These are phyloP conservation scores for Ceriops zippeliana DNA, from an alignment of 345 rosid species.

Conservation along the genomic window DNA sequence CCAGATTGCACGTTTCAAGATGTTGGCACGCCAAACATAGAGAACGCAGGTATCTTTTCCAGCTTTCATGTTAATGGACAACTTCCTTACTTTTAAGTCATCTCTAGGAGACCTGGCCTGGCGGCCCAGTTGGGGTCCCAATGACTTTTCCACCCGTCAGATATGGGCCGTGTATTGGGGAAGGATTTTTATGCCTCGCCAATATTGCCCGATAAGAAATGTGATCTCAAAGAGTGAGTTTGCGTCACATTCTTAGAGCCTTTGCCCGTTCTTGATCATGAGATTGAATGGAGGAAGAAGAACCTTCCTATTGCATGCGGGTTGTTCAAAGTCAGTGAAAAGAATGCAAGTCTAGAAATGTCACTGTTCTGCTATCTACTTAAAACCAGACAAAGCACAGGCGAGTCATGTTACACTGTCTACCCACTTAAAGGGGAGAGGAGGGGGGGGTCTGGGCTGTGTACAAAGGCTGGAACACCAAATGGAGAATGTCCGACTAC, in stretches of 20 bases:
- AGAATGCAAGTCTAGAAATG: constrained; percentile 3
- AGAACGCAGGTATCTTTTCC: not conserved
- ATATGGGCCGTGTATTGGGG: constrained; percentile 23
- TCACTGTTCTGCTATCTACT: constrained; percentile 13
- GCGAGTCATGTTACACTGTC: constrained; percentile 12
- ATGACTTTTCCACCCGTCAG: constrained; percentile 7
- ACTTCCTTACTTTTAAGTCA: not conserved
- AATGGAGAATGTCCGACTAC: constrained; percentile 6
- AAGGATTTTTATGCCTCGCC: constrained; percentile 9
- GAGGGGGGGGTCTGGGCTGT: constrained; percentile 16
- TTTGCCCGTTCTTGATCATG: constrained; percentile 8
- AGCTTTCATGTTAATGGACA: not conserved
- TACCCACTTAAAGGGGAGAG: constrained; percentile 21
- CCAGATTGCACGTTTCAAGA: constrained; percentile 14
- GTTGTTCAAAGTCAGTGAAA: constrained; percentile 11
- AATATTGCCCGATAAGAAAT: constrained; percentile 12
- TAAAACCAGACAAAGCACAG: not conserved
- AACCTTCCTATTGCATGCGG: constrained; percentile 18
- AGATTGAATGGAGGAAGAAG: constrained; percentile 10
- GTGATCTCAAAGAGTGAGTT: constrained; percentile 6
- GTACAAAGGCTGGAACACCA: constrained; percentile 11
- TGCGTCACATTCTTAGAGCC: constrained; percentile 22
- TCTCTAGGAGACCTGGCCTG: not conserved
- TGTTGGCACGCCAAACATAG: not conserved
- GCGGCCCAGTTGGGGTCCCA: constrained; percentile 1